Evolutionary conservation across 2,329 filamentous ascomycete species (phyloP).

Genomic region (Penicillium psychrosexuale): DNA sequence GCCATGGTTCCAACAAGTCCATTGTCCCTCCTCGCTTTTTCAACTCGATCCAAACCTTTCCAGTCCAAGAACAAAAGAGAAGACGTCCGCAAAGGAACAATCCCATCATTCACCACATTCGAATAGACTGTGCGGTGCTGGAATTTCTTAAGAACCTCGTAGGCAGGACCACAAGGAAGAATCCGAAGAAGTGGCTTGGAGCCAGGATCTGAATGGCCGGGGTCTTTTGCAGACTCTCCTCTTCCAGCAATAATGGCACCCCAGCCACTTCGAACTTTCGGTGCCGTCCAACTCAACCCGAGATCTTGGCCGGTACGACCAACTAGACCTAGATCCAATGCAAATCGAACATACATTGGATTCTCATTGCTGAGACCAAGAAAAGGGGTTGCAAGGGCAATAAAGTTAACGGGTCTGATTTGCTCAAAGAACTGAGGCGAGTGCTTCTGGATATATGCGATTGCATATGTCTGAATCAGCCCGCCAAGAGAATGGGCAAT

Average conservation of each 20-base stretch:
- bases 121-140: constrained; percentile 89
- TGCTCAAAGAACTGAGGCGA: constrained; percentile 84
- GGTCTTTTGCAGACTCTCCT: constrained; percentile 56
- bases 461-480: constrained; percentile 85
- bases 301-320: constrained; percentile 95
- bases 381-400: constrained; percentile 81
- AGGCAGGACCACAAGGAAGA: constrained; percentile 84
- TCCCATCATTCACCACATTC: constrained; percentile 96
- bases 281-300: constrained; percentile 88
- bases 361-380: constrained; percentile 95
- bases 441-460: constrained; percentile 95
- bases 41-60: constrained; percentile 87
- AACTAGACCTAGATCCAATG: constrained; percentile 90
- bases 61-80: constrained; percentile 96
- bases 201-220: constrained; percentile 64
- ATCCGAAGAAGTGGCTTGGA: constrained; percentile 87
- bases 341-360: constrained; percentile 94
- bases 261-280: constrained; percentile 82
- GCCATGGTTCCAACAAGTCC: constrained; percentile 90
- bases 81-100: constrained; percentile 90
- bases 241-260: constrained; percentile 80
- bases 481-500: constrained; percentile 89
- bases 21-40: constrained; percentile 89
- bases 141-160: constrained; percentile 81
- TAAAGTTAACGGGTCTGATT: constrained; percentile 86